Evolutionary conservation across 2,329 filamentous ascomycete species (phyloP), one percentile per base, ranked within the genome.

Genomic region (Penicillium crustosum): DNA sequence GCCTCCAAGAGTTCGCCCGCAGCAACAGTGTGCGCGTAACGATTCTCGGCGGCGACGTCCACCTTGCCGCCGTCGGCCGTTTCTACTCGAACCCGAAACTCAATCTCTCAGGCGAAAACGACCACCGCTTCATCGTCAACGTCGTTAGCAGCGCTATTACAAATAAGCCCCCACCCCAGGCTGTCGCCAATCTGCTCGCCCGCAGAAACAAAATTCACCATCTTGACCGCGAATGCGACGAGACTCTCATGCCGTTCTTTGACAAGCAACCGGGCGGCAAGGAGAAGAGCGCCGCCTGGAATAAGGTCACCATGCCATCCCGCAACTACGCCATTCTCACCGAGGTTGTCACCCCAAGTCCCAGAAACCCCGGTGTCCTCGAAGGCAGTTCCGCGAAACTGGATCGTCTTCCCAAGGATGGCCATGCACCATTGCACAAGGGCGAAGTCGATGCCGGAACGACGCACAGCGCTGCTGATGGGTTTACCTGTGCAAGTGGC

Each of bases 361-460:
- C 61, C 25, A 74, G 67, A 50, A 71, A 66, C 23, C 23, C 29
- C 29, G 29, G 38, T 8, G n/a, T 50, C 10, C 21, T 44, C 7
- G 53, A 64, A 27, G 55, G 38, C n/a, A 61, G 57, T 38, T 69
- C 60, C 43, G 70, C 65, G n/a, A 50, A 67, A 64, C 61, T 72
- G 68, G 65, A 69, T 61, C 68, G 21, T 54, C 63, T 53, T 53
- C 74, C 73, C 59, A 86, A 85, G 57, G 80, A 92, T 76, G 87
- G 87, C 1, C 89, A 93, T 68, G 79, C 83, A 2, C 84, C 88
- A 25, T 81, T 97, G 39, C 89, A 93, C 71, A 76, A 78, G 4
- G 93, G 93, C 47, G 93, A 97, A 72, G 75, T 86, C n/a, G 79
- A 83, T 47, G 90, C 90, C 0, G 93, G 93, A 3, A 92, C 91